These are phyloP conservation scores for Didymosphaeria variabile DNA, from an alignment of 2,329 filamentous ascomycete genomes.

Conservation along the genomic window DNA sequence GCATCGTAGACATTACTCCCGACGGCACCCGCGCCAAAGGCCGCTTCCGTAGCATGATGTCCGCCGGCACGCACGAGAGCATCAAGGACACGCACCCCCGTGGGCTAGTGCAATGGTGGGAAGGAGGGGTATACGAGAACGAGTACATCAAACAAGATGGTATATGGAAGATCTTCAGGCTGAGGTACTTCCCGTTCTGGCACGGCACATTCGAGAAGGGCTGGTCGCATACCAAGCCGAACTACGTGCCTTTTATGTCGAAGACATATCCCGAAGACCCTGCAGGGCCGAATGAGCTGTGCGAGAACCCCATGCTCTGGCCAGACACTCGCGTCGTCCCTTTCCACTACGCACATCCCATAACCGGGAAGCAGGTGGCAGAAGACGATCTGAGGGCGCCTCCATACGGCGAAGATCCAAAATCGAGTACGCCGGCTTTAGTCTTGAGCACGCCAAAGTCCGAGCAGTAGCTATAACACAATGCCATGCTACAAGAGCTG, in stretches of 20 bases:
- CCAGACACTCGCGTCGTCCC: conserved; percentile 64
- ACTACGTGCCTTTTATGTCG: conserved; percentile 62
- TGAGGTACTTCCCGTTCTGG: conserved; percentile 68
- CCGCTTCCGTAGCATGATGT: conserved; percentile 65
- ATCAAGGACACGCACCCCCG: conserved; percentile 61
- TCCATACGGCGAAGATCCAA: conserved; percentile 54
- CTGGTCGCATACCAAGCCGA: conserved; percentile 63
- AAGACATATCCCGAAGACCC: conserved; percentile 61
- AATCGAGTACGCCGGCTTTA: conserved; percentile 54
- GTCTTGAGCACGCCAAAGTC: conserved; percentile 47
- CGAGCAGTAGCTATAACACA: conserved; percentile 24
- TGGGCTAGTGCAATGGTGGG: conserved; percentile 66
- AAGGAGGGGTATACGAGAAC: conserved; percentile 67
- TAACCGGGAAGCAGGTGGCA: conserved; percentile 57
- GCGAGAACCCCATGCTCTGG: conserved; percentile 65
- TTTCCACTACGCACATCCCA: conserved; percentile 63
- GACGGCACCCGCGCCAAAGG: conserved; percentile 59
- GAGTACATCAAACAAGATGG: conserved; percentile 67
- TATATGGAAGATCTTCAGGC: conserved; percentile 63
- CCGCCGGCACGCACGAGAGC: conserved; percentile 62
- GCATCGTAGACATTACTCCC: conserved; percentile 62
- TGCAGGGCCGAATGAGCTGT: conserved; percentile 61
- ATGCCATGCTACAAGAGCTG: background rate
- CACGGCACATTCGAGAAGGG: conserved; percentile 62
- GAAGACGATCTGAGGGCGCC: conserved; percentile 62